phyloP scores from a whole-genome alignment of 1,284 basidiomycete genomes.

The Naganishia cerealis region DNA sequence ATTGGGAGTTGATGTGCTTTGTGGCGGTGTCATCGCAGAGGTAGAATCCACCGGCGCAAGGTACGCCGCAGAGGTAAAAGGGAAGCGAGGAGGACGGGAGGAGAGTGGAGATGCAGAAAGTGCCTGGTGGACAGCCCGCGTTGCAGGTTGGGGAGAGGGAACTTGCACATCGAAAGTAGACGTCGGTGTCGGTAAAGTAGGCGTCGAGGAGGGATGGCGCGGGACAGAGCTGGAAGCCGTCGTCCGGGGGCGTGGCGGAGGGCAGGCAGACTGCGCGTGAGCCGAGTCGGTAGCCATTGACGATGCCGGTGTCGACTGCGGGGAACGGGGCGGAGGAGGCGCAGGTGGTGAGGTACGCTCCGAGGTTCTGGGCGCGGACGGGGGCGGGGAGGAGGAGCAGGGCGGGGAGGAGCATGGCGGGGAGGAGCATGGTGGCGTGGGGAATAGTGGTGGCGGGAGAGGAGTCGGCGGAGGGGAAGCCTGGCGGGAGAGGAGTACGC shows the following conservation, averaged over 20 bases:
- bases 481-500: too few relatives aligned
- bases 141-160: slow-evolving; percentile 14
- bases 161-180: slow-evolving; percentile 17
- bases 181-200: slow-evolving; percentile 12
- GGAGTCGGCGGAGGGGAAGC: too few relatives aligned
- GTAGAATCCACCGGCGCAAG: slow-evolving; percentile 25
- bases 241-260: background rate
- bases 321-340: slow-evolving; percentile 11
- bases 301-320: background rate
- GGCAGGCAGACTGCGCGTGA: slow-evolving; percentile 10
- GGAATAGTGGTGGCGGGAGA: background rate
- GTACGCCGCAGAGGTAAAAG: slow-evolving; percentile 22
- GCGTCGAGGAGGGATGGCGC: slow-evolving; percentile 8
- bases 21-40: slow-evolving; percentile 23
- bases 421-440: background rate
- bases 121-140: background rate
- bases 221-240: slow-evolving; percentile 8
- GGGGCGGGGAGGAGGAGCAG: background rate
- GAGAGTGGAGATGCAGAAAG: slow-evolving; percentile 7
- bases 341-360: slow-evolving; percentile 22
- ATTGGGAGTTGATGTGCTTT: slow-evolving; percentile 19
- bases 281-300: slow-evolving; percentile 13
- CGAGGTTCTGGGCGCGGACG: slow-evolving; percentile 12
- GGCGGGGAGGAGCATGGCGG: background rate
- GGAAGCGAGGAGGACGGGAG: background rate